A percentile compares a stretch with the other conserved stretches of the same genome.
Conservation (phyloP, 2,329 filamentous ascomycete species). For the Cladophialophora carrionii region DNA sequence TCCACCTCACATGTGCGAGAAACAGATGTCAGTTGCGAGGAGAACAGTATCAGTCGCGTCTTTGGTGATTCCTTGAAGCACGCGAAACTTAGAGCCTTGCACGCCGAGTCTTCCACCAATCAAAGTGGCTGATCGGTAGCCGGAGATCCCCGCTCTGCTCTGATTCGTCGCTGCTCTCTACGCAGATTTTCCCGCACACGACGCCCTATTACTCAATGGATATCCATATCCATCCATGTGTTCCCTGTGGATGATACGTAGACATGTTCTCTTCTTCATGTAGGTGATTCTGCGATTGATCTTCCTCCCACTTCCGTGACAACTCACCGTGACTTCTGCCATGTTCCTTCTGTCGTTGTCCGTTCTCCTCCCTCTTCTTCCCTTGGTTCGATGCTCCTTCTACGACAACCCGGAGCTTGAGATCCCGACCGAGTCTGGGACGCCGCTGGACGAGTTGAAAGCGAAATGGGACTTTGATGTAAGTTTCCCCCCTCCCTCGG, state of each 20-base stretch:
- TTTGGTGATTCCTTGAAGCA: background rate
- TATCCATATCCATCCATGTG: conserved; percentile 2
- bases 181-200: background rate
- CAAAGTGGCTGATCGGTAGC: background rate
- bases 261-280: background rate
- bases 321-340: background rate
- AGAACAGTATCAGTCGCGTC: background rate
- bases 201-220: conserved; percentile 11
- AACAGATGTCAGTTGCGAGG: too few relatives aligned
- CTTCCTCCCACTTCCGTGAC: background rate
- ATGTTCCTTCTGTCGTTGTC: conserved; percentile 17
- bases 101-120: background rate
- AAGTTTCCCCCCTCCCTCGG: conserved; percentile 23
- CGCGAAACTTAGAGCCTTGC: background rate
- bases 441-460: conserved; percentile 48
- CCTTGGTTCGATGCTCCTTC: conserved; percentile 39
- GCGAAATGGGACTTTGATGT: conserved; percentile 55
- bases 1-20: too few relatives aligned
- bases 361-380: conserved; percentile 23
- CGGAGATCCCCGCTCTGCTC: conserved; percentile 11
- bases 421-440: conserved; percentile 40
- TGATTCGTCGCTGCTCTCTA: background rate
- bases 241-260: background rate
- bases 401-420: conserved; percentile 49
- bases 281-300: background rate